Evolutionary conservation across 345 rosid species (phyloP).

Genomic region (Citrus sp.): DNA sequence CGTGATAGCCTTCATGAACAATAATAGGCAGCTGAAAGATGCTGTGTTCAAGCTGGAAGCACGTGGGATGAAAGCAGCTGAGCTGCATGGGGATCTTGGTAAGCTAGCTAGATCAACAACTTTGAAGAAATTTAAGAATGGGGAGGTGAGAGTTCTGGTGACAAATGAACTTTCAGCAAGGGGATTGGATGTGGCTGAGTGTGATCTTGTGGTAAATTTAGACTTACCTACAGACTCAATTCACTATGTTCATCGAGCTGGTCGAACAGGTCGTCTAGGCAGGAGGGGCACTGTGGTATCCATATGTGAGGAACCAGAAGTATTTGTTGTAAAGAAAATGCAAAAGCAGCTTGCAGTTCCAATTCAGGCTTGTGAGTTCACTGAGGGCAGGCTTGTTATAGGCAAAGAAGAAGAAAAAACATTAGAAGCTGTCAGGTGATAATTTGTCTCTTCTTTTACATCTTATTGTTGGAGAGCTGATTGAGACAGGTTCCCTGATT

Average conservation of each 20-base stretch:
- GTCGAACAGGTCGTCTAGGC: slow-evolving; percentile 86
- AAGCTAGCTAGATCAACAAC: slow-evolving; percentile 87
- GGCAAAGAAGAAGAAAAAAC: slow-evolving; percentile 46
- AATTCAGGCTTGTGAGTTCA: slow-evolving; percentile 68
- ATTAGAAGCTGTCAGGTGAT: slow-evolving; percentile 10
- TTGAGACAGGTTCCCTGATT: neutral
- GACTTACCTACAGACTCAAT: slow-evolving; percentile 76
- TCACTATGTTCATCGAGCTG: slow-evolving; percentile 90
- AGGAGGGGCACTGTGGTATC: slow-evolving; percentile 83
- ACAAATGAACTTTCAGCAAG: slow-evolving; percentile 96
- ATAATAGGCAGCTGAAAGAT: slow-evolving; percentile 83
- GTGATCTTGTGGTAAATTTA: slow-evolving; percentile 89
- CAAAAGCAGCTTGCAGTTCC: slow-evolving; percentile 78
- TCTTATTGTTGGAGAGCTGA: neutral
- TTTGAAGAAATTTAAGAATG: slow-evolving; percentile 79
- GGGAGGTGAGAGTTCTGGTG: slow-evolving; percentile 73
- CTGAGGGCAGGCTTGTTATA: slow-evolving; percentile 74
- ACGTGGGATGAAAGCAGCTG: slow-evolving; percentile 73
- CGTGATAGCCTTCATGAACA: slow-evolving; percentile 92
- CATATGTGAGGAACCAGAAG: slow-evolving; percentile 78
- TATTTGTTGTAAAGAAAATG: slow-evolving; percentile 82
- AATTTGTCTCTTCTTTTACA: neutral
- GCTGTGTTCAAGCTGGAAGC: slow-evolving; percentile 91
- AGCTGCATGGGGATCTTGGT: slow-evolving; percentile 92
- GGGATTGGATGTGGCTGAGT: slow-evolving; percentile 85